Evolutionary conservation across 306 rosid species (phyloP).

Genomic region (Vigna unguiculata): DNA sequence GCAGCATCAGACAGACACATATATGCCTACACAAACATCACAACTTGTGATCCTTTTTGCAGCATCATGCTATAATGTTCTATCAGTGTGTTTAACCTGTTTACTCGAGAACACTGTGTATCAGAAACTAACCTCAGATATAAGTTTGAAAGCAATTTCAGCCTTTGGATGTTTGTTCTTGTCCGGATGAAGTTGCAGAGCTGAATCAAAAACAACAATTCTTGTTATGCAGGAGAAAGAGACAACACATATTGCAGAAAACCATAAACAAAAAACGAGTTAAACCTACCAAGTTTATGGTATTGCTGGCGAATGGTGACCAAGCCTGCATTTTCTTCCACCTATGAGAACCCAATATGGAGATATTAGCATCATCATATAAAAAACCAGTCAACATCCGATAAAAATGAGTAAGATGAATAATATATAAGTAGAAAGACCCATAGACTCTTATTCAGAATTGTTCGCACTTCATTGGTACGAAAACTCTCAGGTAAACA

Average conservation of each 20-base stretch:
- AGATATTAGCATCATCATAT: slow-evolving; percentile 30
- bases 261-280: not conserved
- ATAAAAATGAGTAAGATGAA: no score
- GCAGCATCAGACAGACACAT: slow-evolving; percentile 64
- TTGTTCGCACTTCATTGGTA: no score
- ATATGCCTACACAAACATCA: slow-evolving; percentile 64
- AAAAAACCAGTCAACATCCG: no score
- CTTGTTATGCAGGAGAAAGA: slow-evolving; percentile 17
- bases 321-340: slow-evolving; percentile 69
- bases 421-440: no score
- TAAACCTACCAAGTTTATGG: slow-evolving; percentile 80
- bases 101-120: not conserved
- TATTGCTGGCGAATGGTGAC: slow-evolving; percentile 72
- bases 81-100: not conserved
- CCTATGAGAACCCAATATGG: slow-evolving; percentile 56
- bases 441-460: no score
- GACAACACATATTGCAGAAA: slow-evolving; percentile 24
- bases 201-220: slow-evolving; percentile 50
- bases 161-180: slow-evolving; percentile 90
- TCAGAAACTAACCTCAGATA: slow-evolving; percentile 75
- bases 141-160: slow-evolving; percentile 89
- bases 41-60: slow-evolving; percentile 53
- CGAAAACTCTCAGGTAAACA: no score
- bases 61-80: not conserved
- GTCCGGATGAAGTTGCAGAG: slow-evolving; percentile 94